phyloP scores from a whole-genome alignment of 768 basidiomycete species.

The Naganishia antarctica region DNA sequence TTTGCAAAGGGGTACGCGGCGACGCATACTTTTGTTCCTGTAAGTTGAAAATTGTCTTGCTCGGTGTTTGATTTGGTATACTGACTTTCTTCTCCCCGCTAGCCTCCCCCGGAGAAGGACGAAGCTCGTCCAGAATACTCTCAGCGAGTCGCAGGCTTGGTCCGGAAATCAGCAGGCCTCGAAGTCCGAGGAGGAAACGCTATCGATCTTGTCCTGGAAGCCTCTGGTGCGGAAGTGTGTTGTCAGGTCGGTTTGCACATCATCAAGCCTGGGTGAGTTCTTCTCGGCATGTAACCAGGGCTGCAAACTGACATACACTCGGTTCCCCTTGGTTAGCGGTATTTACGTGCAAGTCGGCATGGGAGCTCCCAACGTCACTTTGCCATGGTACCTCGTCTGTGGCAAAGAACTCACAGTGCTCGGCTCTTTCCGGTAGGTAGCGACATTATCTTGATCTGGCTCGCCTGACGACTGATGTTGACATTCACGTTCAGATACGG shows the following conservation, averaged over 20 bases:
- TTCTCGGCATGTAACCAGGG: background rate
- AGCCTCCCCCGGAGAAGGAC: slow-evolving; percentile 58
- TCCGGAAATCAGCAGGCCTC: slow-evolving; percentile 65
- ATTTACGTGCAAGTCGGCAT: slow-evolving; percentile 67
- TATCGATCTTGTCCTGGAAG: slow-evolving; percentile 84
- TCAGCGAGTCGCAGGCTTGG: slow-evolving; percentile 61
- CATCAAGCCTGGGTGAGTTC: slow-evolving; percentile 59
- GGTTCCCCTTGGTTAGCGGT: slow-evolving; percentile 38
- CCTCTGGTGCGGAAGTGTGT: slow-evolving; percentile 86
- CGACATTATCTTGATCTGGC: background rate
- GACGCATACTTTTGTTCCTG: slow-evolving; percentile 56
- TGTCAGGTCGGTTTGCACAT: slow-evolving; percentile 79
- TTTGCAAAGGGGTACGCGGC: slow-evolving; percentile 84
- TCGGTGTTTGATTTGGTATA: background rate
- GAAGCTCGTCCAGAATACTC: slow-evolving; percentile 71
- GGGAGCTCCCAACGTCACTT: slow-evolving; percentile 68
- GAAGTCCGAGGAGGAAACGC: slow-evolving; percentile 64
- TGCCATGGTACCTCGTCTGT: slow-evolving; percentile 67
- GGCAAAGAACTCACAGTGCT: slow-evolving; percentile 75
- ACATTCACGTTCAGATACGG: slow-evolving; percentile 36
- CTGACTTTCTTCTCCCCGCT: slow-evolving; percentile 45
- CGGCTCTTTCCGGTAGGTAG: slow-evolving; percentile 78
- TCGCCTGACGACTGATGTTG: background rate
- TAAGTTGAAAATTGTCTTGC: slow-evolving; percentile 27
- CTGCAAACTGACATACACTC: slow-evolving; percentile 56